These are phyloP conservation scores for Chytriomyces hyalinus DNA, from an alignment of 192 early-diverging fungal genomes.

Conservation along the genomic window DNA sequence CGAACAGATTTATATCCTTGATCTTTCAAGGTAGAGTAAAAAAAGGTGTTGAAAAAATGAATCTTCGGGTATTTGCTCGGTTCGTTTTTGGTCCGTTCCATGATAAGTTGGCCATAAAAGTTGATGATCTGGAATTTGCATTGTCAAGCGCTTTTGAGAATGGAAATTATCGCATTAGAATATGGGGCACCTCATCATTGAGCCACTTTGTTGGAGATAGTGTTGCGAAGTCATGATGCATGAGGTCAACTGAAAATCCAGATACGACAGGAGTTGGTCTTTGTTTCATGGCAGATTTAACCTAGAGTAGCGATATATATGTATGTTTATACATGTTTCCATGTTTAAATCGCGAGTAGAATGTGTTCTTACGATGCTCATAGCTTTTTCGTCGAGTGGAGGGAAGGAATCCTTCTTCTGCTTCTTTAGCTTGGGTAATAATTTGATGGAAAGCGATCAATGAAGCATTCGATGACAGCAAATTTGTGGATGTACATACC, in stretches of 20 bases:
- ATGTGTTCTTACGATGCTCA: too few species aligned
- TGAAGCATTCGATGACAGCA: too few species aligned
- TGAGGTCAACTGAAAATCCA: conserved; percentile 66
- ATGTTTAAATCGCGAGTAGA: too few species aligned
- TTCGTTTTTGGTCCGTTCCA: conserved; percentile 60
- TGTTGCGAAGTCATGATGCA: conserved; percentile 71
- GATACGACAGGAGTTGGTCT: conserved; percentile 42
- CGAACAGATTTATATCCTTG: conserved; percentile 75
- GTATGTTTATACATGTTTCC: too few species aligned
- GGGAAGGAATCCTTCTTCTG: too few species aligned
- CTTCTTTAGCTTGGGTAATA: too few species aligned
- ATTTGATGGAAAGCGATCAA: too few species aligned
- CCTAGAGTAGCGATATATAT: too few species aligned
- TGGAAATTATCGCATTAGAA: neutral
- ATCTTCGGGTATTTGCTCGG: conserved; percentile 60
- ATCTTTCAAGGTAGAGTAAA: conserved; percentile 74
- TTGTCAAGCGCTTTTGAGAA: conserved; percentile 1
- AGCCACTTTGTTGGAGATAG: conserved; percentile 80
- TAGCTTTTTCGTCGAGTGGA: too few species aligned
- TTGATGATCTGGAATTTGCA: conserved; percentile 71
- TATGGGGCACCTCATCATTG: conserved; percentile 82
- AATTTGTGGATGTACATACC: too few species aligned
- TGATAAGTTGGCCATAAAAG: conserved; percentile 83
- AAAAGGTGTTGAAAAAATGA: conserved; percentile 92
- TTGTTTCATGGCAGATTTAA: neutral